phyloP scores from a whole-genome alignment of 2,329 filamentous ascomycete genomes.

The Trichoderma sp. region DNA sequence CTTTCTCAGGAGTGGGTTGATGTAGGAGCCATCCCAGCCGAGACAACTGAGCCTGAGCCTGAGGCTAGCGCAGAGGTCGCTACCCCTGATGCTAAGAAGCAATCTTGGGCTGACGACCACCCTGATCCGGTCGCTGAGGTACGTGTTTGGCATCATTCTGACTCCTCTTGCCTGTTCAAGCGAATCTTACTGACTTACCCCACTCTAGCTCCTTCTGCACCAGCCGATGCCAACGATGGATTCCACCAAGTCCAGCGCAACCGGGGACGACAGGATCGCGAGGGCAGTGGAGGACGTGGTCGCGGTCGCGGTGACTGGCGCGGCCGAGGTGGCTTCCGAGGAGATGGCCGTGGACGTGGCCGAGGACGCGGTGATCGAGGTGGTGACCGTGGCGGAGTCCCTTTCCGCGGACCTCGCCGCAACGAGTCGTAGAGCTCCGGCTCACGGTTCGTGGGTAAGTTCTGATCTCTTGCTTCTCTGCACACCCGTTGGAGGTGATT shows the following conservation, averaged over 20 bases:
- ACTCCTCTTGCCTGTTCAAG: background rate
- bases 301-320: slow-evolving; percentile 52
- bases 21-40: slow-evolving; percentile 63
- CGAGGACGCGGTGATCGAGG: slow-evolving; percentile 34
- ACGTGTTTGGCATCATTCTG: slow-evolving; percentile 27
- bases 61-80: slow-evolving; percentile 49
- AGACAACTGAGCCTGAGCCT: slow-evolving; percentile 68
- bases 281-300: slow-evolving; percentile 46
- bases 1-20: slow-evolving; percentile 70
- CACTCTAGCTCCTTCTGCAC: slow-evolving; percentile 38
- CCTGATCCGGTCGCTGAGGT: slow-evolving; percentile 55
- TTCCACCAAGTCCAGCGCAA: slow-evolving; percentile 72
- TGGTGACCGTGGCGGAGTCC: slow-evolving; percentile 39
- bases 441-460: slow-evolving; percentile 30
- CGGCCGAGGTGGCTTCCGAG: slow-evolving; percentile 54
- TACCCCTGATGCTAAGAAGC: slow-evolving; percentile 51
- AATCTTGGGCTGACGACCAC: slow-evolving; percentile 83
- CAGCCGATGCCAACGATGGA: slow-evolving; percentile 58
- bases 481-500: slow-evolving; percentile 34
- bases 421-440: slow-evolving; percentile 40
- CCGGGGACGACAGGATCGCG: slow-evolving; percentile 56
- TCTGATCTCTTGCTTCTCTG: slow-evolving; percentile 33
- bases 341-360: slow-evolving; percentile 48
- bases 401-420: slow-evolving; percentile 41
- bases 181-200: slow-evolving; percentile 2